These are phyloP conservation scores for Paecilomyces niveus DNA, from an alignment of 2,329 filamentous ascomycete genomes.

Conservation along the genomic window DNA sequence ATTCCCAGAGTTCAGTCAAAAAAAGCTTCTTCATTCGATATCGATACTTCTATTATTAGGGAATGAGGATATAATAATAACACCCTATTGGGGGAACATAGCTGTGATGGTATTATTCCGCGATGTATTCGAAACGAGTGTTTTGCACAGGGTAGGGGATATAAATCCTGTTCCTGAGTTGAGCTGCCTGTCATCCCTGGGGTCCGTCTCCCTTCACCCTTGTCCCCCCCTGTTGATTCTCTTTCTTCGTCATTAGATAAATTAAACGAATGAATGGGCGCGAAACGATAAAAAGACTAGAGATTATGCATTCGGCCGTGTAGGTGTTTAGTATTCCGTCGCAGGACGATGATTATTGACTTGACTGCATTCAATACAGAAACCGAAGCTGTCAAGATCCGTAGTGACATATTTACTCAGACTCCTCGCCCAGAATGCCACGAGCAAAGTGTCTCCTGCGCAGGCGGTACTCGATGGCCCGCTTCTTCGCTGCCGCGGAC, in stretches of 20 bases:
- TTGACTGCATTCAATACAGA: too few relatives aligned
- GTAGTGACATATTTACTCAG: not conserved
- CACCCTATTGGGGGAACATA: too few relatives aligned
- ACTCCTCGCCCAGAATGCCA: not conserved
- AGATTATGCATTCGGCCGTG: not conserved
- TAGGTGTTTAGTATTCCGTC: not conserved
- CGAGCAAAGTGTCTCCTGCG: slow-evolving; percentile 3
- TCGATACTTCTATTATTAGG: too few relatives aligned
- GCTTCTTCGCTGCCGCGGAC: slow-evolving; percentile 11
- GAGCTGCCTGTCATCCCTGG: not conserved
- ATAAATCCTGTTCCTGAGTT: too few relatives aligned
- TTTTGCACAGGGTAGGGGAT: too few relatives aligned
- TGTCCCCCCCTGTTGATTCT: too few relatives aligned
- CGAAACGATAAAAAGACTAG: not conserved
- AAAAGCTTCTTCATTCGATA: too few relatives aligned
- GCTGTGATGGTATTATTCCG: too few relatives aligned
- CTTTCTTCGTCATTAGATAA: not conserved
- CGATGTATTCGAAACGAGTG: too few relatives aligned
- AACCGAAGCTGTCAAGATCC: not conserved
- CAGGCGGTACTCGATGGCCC: slow-evolving; percentile 2
- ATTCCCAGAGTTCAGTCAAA: too few relatives aligned
- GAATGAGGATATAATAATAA: too few relatives aligned
- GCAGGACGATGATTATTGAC: not conserved
- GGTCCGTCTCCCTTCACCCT: not conserved
- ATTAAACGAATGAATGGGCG: not conserved